Percentiles rank a stretch among this genome's conserved stretches.
Evolutionary conservation across 139 green algal species (phyloP).

Genomic region (Tetradesmus obliquus): DNA sequence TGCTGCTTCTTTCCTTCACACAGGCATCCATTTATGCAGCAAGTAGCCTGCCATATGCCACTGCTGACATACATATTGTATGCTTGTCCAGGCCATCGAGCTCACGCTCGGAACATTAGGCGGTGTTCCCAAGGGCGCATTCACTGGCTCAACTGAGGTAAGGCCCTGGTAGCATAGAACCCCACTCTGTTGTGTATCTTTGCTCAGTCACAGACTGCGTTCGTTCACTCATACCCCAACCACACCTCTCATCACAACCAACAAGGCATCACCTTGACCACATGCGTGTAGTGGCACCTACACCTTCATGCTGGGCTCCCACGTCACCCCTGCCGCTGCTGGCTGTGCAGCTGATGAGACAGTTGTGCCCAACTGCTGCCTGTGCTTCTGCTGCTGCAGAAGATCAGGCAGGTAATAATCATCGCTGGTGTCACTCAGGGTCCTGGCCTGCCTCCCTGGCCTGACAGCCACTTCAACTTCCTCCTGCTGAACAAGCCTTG

Average conservation of each 20-base stretch:
- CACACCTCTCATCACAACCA: not conserved
- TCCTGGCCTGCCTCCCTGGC: not conserved
- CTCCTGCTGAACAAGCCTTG: not conserved
- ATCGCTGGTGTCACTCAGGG: not conserved
- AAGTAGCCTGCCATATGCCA: too few species aligned
- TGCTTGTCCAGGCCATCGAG: too few species aligned
- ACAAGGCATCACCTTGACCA: not conserved
- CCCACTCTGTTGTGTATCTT: too few species aligned
- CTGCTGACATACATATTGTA: too few species aligned
- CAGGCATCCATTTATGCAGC: too few species aligned
- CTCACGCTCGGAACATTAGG: too few species aligned
- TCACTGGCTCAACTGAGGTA: too few species aligned
- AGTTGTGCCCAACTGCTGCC: not conserved
- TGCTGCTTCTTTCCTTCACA: too few species aligned
- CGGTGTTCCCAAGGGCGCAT: too few species aligned
- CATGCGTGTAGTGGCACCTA: not conserved
- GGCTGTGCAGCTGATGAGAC: not conserved
- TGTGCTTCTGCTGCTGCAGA: not conserved
- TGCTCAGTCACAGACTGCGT: too few species aligned
- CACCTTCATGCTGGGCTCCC: not conserved
- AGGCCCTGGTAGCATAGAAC: too few species aligned
- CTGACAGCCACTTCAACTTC: not conserved
- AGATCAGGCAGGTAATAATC: not conserved
- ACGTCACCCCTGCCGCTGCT: not conserved
- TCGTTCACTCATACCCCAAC: too few species aligned